These are phyloP conservation scores for Aristolochia fimbriata DNA, from an alignment of 164 flowering plant genomes.

Conservation along the genomic window DNA sequence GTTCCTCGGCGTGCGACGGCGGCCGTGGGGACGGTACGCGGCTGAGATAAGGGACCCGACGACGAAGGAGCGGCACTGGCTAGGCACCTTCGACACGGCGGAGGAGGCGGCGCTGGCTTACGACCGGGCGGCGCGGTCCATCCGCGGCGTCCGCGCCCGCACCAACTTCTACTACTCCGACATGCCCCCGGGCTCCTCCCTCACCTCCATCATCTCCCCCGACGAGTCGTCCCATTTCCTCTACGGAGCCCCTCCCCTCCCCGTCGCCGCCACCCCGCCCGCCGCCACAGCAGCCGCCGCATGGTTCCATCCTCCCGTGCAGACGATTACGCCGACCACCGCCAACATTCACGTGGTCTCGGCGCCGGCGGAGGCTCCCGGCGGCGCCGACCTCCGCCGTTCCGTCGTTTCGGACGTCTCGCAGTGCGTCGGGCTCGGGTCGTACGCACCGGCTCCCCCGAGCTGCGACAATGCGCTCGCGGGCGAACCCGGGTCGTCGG, in stretches of 20 bases:
- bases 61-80: constrained; percentile 44
- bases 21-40: constrained; percentile 51
- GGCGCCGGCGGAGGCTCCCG: neutral
- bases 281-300: constrained; percentile 9
- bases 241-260: neutral
- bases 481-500: constrained; percentile 1
- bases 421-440: neutral
- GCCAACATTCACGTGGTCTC: constrained; percentile 6
- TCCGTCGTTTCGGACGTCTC: constrained; percentile 2
- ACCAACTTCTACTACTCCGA: constrained; percentile 45
- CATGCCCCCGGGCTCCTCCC: constrained; percentile 38
- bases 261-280: constrained; percentile 1
- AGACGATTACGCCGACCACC: neutral
- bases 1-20: constrained; percentile 28
- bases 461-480: constrained; percentile 2
- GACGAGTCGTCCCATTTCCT: constrained; percentile 19
- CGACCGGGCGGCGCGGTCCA: constrained; percentile 40
- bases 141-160: constrained; percentile 36
- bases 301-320: constrained; percentile 4
- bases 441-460: neutral
- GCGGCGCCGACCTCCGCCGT: constrained; percentile 1
- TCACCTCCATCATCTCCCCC: constrained; percentile 37
- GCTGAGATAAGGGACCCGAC: constrained; percentile 47
- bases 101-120: constrained; percentile 49
- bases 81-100: constrained; percentile 48